Conservation (phyloP, 108 stramenopile genomes). For the Craspedostauros australis region DNA sequence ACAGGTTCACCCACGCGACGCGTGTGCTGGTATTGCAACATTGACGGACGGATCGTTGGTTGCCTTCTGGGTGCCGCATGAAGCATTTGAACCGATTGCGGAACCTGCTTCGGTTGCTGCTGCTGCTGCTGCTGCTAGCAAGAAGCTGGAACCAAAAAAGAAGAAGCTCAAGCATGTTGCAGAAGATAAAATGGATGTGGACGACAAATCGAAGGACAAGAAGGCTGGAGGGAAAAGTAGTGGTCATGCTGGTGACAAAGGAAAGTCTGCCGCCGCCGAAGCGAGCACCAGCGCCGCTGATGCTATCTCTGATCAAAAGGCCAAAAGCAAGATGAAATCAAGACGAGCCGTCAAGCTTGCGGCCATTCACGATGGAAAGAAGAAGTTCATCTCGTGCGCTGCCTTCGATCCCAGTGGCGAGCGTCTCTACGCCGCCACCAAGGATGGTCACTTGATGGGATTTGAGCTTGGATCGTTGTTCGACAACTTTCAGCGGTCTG, state of each 20-base stretch:
- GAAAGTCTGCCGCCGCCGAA: too few species aligned
- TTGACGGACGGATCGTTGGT: constrained; percentile 57
- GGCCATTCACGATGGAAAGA: constrained; percentile 12
- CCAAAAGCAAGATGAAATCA: not conserved
- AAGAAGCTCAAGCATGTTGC: not conserved
- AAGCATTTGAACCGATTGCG: constrained; percentile 27
- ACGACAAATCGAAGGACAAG: too few species aligned
- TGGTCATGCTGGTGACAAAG: too few species aligned
- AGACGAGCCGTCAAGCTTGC: constrained; percentile 16
- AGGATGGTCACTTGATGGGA: constrained; percentile 45
- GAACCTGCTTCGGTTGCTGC: constrained; percentile 1
- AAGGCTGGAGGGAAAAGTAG: too few species aligned
- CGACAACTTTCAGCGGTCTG: constrained; percentile 11
- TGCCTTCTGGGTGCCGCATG: constrained; percentile 41
- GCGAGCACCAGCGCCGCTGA: too few species aligned
- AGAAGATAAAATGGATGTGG: not conserved
- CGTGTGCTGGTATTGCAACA: constrained; percentile 46
- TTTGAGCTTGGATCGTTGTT: constrained; percentile 32
- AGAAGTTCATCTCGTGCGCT: constrained; percentile 40
- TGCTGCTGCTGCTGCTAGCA: not conserved
- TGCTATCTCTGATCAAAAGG: too few species aligned
- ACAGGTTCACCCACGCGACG: constrained; percentile 54
- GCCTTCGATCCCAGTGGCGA: constrained; percentile 58
- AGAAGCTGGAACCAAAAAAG: not conserved
- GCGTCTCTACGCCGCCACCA: constrained; percentile 59